Percentiles rank a stretch among this genome's conserved stretches.
Evolutionary conservation across 495 filamentous ascomycete genomes (phyloP).

Genomic region (Beverwykella pulmonaria): DNA sequence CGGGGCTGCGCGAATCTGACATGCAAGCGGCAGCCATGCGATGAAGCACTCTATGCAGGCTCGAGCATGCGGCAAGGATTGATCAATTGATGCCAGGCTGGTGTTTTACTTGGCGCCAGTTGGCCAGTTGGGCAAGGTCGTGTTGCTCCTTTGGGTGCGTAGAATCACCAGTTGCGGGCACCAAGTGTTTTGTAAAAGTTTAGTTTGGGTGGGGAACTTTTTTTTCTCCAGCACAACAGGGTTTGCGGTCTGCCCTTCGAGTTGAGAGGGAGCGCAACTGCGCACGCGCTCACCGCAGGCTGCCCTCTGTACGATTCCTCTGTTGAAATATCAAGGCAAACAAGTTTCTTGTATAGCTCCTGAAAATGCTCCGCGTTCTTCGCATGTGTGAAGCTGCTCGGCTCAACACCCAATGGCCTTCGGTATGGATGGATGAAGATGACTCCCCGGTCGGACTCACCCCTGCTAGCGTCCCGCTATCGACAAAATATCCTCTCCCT

Average conservation of each 20-base stretch:
- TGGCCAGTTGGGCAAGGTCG: neutral
- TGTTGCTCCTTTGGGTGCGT: constrained; percentile 26
- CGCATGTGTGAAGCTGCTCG: no score
- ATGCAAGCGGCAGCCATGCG: no score
- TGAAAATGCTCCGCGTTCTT: no score
- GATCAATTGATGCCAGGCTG: neutral
- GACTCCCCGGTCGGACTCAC: constrained; percentile 23
- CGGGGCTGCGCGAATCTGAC: no score
- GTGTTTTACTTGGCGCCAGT: constrained; percentile 36
- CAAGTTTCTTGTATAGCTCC: no score
- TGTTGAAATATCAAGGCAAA: no score
- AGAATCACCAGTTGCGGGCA: constrained; percentile 14
- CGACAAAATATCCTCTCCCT: neutral
- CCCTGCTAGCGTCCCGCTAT: neutral
- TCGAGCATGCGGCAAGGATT: neutral
- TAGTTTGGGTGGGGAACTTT: neutral
- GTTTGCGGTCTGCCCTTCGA: neutral
- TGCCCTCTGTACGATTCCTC: neutral
- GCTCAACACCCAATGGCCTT: no score
- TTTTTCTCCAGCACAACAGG: no score
- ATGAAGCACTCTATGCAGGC: constrained; percentile 13
- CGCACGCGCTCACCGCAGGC: neutral
- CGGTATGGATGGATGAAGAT: neutral
- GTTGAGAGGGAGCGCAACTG: no score
- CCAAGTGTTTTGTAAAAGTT: neutral